Evolutionary conservation across 2,329 filamentous ascomycete genomes (phyloP), one percentile per base, ranked within the genome.

Genomic region (Didymella lethalis): DNA sequence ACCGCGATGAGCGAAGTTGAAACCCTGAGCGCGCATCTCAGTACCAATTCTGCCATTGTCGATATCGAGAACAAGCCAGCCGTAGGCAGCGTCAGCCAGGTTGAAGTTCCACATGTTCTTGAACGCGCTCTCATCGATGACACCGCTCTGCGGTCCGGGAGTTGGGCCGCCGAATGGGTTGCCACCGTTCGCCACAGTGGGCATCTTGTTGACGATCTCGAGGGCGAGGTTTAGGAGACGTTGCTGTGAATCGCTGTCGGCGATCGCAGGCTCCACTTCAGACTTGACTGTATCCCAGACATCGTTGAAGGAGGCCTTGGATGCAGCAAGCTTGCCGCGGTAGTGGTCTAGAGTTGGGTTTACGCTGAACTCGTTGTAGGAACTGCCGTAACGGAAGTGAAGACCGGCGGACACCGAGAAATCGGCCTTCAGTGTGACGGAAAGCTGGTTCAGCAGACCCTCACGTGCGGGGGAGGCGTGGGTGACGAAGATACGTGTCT

Each of bases 71-170:
- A 98, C 93, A 50, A 99, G 84, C 84, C 93, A 99, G 61, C 95
- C 95, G 76, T 98, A 99, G 20, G 95, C 94, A 54, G 95, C 95
- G 81, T 99, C 95, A 29, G 95, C 95, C 66, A 99, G 80, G 78
- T 98, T 98, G 81, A 99, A 99, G 79, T 99, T 99, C 95, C 95
- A 99, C 95, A 98, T 98, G 77, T 99, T 99, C 84, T 99, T 99
- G 86, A 99, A 99, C 1, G 95, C 95, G 71, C 93, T 97, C 82
- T 99, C 95, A 64, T 99, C 95, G 18, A 99, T 93, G 73, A 96
- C 91, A 31, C 95, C 95, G 49, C 92, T 89, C 57, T 87, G 85
- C 52, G 84, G 88, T 38, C 90, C 90, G 48, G 88, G 87, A 52
- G 89, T 86, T 29, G 92, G 91, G 14, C 94, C 94, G 44, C 95